Evolutionary conservation across 345 rosid genomes (phyloP).

Genomic region (Nephelium lappaceum): DNA sequence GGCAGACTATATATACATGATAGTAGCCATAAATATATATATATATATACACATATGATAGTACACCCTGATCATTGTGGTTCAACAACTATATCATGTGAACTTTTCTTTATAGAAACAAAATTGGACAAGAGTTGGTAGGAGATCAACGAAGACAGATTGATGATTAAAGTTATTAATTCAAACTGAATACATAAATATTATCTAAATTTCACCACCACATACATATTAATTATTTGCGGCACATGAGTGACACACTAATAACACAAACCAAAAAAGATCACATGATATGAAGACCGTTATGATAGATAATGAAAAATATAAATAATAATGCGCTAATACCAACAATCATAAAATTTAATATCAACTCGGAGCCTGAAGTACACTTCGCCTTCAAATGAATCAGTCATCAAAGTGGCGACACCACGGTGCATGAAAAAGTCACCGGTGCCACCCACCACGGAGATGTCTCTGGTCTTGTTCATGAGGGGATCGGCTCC

Average conservation of each 20-base stretch:
- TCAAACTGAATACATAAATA: neutral
- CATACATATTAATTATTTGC: neutral
- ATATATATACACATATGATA: no score
- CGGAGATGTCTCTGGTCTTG: slow-evolving; percentile 46
- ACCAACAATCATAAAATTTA: slow-evolving; percentile 58
- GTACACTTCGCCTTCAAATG: slow-evolving; percentile 46
- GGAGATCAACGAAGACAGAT: neutral
- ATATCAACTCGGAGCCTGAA: slow-evolving; percentile 42
- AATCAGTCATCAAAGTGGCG: slow-evolving; percentile 45
- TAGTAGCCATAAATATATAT: no score
- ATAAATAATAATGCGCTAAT: neutral
- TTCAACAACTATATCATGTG: no score
- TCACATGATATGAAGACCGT: neutral
- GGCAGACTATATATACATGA: no score
- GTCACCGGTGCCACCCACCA: slow-evolving; percentile 57
- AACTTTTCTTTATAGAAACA: no score
- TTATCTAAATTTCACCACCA: neutral
- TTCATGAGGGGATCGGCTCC: slow-evolving; percentile 50
- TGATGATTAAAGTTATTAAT: no score
- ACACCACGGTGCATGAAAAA: slow-evolving; percentile 55
- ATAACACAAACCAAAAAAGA: neutral
- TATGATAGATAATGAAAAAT: neutral
- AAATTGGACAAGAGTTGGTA: no score
- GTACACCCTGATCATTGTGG: no score
- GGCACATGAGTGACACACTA: neutral